Percentiles rank a stretch among this genome's conserved stretches.
phyloP scores from a whole-genome alignment of 139 green algal species.

The Closterium sp. region DNA sequence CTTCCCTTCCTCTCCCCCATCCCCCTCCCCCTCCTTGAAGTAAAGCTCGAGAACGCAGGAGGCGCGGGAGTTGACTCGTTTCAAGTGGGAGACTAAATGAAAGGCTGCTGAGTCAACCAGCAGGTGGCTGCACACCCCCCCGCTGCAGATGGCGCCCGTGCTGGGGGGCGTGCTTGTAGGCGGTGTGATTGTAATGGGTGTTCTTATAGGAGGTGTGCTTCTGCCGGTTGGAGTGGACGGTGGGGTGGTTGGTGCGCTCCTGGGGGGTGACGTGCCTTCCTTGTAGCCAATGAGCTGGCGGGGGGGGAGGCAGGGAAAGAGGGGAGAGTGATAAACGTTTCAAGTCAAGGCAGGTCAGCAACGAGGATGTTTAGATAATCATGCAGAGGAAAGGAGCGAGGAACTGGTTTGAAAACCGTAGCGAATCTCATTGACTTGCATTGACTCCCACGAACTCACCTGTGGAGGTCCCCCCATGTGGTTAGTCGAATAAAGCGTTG shows the following conservation, averaged over 20 bases:
- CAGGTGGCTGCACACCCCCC: not conserved
- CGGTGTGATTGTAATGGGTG: not conserved
- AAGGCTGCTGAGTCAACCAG: not conserved
- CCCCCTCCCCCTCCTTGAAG: not conserved
- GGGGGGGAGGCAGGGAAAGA: no score
- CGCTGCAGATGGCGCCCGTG: not conserved
- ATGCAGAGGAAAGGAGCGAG: no score
- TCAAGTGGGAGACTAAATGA: not conserved
- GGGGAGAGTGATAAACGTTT: no score
- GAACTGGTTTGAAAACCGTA: no score
- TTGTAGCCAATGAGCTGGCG: conserved; percentile 8
- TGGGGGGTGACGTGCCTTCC: not conserved
- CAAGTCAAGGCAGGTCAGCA: no score
- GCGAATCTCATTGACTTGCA: not conserved
- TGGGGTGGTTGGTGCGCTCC: not conserved
- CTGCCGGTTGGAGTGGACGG: not conserved
- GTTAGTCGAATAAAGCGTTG: conserved; percentile 16
- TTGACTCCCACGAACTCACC: not conserved
- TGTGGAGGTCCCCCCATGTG: not conserved
- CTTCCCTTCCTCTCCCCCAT: not conserved
- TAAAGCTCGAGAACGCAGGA: not conserved
- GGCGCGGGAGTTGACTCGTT: not conserved
- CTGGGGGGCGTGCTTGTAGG: not conserved
- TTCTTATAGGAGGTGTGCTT: no score
- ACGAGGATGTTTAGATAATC: no score